Percentiles rank a stretch among this genome's conserved stretches.
Evolutionary conservation across 208 protist genomes (phyloP).

Genomic region (Acanthamoeba sp.): DNA sequence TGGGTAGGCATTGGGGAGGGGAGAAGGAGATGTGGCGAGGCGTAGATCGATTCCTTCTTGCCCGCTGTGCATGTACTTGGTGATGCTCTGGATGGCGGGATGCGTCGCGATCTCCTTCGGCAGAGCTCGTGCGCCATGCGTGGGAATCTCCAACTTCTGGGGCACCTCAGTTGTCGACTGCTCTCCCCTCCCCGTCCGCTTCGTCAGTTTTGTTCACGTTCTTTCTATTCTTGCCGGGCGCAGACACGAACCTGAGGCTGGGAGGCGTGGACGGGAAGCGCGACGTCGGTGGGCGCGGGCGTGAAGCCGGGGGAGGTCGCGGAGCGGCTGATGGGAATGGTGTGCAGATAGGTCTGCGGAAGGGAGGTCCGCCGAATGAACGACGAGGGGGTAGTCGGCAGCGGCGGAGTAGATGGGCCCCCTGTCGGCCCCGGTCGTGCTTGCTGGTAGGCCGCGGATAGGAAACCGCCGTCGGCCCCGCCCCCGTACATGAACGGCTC

Average conservation of each 20-base stretch:
- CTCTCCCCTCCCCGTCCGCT: neutral
- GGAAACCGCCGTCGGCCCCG: neutral
- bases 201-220: too few species aligned
- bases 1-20: too few species aligned
- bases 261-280: neutral
- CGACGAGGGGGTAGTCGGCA: constrained; percentile 45
- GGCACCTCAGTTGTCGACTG: neutral
- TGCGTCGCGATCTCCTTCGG: constrained; percentile 58
- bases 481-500: too few species aligned
- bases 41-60: neutral
- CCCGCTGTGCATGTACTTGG: neutral
- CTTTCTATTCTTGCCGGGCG: too few species aligned
- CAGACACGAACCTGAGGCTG: neutral
- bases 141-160: constrained; percentile 50
- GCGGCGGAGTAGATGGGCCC: neutral
- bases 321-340: constrained; percentile 51
- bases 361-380: constrained; percentile 63
- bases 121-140: constrained; percentile 15
- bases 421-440: neutral
- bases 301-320: neutral
- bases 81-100: constrained; percentile 48
- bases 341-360: constrained; percentile 62
- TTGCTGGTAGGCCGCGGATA: neutral
- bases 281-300: neutral
- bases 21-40: neutral